These are phyloP conservation scores for Pneumocystis canis DNA, from an alignment of 1,139 yeast species.

Conservation along the genomic window DNA sequence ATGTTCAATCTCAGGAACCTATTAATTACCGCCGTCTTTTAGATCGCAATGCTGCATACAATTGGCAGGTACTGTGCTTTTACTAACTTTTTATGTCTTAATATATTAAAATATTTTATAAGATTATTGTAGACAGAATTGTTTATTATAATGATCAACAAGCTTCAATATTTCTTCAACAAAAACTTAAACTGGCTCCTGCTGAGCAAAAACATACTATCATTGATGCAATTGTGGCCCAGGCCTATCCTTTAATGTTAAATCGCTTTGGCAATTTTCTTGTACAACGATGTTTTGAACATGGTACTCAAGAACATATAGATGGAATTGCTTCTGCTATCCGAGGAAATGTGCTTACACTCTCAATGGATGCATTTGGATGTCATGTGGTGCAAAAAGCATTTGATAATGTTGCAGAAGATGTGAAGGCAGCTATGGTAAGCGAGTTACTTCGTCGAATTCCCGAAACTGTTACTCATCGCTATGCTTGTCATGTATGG, in stretches of 20 bases:
- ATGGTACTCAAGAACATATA: constrained; percentile 25
- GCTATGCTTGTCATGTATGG: constrained; percentile 34
- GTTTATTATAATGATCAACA: constrained; percentile 29
- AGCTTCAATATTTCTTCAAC: constrained; percentile 31
- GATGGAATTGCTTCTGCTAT: constrained; percentile 23
- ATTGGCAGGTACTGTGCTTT: constrained; percentile 2
- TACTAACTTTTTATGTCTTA: neutral
- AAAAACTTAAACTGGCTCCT: constrained; percentile 27
- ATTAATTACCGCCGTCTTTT: constrained; percentile 1
- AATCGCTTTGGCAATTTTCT: constrained; percentile 32
- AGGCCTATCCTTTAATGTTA: constrained; percentile 25
- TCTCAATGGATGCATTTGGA: constrained; percentile 29
- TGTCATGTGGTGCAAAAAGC: constrained; percentile 33
- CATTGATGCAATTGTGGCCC: constrained; percentile 23
- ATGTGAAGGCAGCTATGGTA: constrained; percentile 22
- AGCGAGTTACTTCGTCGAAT: constrained; percentile 26
- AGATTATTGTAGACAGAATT: constrained; percentile 24
- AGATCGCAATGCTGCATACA: constrained; percentile 6
- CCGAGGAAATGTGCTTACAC: constrained; percentile 23
- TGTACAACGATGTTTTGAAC: constrained; percentile 30
- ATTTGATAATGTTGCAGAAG: constrained; percentile 26
- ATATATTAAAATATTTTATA: constrained; percentile 5
- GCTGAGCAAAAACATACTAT: constrained; percentile 24
- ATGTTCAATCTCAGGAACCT: neutral
- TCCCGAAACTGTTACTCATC: constrained; percentile 26